Evolutionary conservation across 495 filamentous ascomycete species (phyloP).

Genomic region (Parathielavia appendiculata): DNA sequence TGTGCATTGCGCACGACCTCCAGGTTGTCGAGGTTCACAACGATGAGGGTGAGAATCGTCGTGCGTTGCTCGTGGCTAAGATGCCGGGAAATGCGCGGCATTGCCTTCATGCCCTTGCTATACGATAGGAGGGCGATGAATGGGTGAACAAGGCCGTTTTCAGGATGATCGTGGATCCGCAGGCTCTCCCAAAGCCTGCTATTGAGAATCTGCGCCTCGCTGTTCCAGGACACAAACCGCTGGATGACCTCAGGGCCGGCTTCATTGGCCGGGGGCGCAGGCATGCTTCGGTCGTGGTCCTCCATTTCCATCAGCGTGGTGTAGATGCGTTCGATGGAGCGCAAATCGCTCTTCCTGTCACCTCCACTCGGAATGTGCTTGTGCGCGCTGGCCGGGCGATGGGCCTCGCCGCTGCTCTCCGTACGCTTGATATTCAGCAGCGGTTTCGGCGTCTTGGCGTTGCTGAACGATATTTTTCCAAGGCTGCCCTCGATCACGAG

Average conservation of each 20-base stretch:
- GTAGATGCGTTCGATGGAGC: slow-evolving; percentile 83
- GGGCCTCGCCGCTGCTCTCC: slow-evolving; percentile 57
- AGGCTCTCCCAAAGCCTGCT: slow-evolving; percentile 74
- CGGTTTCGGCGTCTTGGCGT: slow-evolving; percentile 91
- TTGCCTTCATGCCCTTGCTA: slow-evolving; percentile 91
- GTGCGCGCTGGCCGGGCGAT: slow-evolving; percentile 46
- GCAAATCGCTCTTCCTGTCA: slow-evolving; percentile 76
- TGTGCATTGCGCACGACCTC: slow-evolving; percentile 82
- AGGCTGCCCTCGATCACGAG: slow-evolving; percentile 97
- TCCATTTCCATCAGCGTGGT: slow-evolving; percentile 85
- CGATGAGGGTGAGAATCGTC: slow-evolving; percentile 89
- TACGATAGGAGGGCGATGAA: slow-evolving; percentile 96
- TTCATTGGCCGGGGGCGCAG: slow-evolving; percentile 57
- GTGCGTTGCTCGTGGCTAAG: slow-evolving; percentile 87
- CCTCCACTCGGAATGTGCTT: slow-evolving; percentile 44
- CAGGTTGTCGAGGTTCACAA: slow-evolving; percentile 86
- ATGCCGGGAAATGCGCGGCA: slow-evolving; percentile 90
- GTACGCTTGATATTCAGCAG: slow-evolving; percentile 89
- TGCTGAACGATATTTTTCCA: slow-evolving; percentile 98
- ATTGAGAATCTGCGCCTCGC: slow-evolving; percentile 66
- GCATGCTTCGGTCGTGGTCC: slow-evolving; percentile 86
- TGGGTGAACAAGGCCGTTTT: slow-evolving; percentile 70
- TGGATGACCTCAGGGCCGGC: slow-evolving; percentile 59
- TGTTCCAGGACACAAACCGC: slow-evolving; percentile 65
- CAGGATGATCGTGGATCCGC: slow-evolving; percentile 87